Evolutionary conservation across 441 rosid genomes (phyloP).

Genomic region (Populus hybrid): DNA sequence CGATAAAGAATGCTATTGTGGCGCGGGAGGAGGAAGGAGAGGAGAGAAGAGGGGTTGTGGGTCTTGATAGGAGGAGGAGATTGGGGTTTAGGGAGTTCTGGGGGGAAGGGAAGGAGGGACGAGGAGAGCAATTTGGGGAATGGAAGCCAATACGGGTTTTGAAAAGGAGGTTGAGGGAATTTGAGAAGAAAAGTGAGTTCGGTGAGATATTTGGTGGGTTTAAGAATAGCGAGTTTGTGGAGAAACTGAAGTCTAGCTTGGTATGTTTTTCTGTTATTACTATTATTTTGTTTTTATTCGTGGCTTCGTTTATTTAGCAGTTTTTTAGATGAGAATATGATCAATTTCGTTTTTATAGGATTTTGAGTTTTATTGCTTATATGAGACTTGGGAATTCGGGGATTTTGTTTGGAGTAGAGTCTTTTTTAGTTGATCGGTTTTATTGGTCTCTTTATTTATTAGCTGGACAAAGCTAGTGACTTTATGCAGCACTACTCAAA

Average conservation of each 20-base stretch:
- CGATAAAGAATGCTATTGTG: conserved; percentile 74
- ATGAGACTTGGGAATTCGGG: neutral
- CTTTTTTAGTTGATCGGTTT: neutral
- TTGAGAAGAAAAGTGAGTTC: conserved; percentile 66
- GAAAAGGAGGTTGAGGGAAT: conserved; percentile 62
- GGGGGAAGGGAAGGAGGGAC: conserved; percentile 43
- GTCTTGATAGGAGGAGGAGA: conserved; percentile 42
- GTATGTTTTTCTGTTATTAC: conserved; percentile 37
- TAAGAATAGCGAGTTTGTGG: conserved; percentile 67
- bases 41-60: conserved; percentile 36
- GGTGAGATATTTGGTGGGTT: conserved; percentile 65
- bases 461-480: neutral
- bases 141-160: conserved; percentile 81
- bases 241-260: conserved; percentile 82
- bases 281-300: neutral
- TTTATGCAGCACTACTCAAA: neutral
- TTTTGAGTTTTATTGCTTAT: neutral
- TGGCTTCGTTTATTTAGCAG: neutral
- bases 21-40: conserved; percentile 42
- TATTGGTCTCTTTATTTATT: neutral
- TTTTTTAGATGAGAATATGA: neutral
- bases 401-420: neutral
- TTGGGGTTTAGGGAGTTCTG: conserved; percentile 48
- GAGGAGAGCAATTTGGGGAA: conserved; percentile 38
- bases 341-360: neutral